Conservation (phyloP, 2,329 filamentous ascomycete genomes). For the Thermomyces lanuginosus region DNA sequence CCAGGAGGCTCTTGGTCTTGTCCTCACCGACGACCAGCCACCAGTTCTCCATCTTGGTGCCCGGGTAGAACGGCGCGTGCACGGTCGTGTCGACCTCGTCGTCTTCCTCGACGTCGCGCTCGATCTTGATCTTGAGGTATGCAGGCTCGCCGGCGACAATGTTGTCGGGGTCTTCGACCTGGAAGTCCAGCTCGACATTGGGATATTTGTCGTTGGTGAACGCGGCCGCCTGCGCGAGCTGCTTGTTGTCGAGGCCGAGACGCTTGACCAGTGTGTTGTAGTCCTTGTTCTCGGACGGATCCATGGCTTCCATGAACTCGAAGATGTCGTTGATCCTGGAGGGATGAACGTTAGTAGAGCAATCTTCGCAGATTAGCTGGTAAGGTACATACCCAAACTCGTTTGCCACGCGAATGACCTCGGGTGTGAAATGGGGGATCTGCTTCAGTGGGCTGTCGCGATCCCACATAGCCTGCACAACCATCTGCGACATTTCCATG, state of each 20-base stretch:
- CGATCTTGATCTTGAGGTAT: conserved; percentile 68
- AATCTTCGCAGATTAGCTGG: conserved; percentile 10
- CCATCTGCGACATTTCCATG: conserved; percentile 99
- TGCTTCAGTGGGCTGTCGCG: conserved; percentile 92
- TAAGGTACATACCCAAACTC: conserved; percentile 49
- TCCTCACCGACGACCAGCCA: conserved; percentile 95
- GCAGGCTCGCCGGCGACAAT: conserved; percentile 67
- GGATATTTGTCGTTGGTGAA: conserved; percentile 97
- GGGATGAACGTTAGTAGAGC: conserved; percentile 7
- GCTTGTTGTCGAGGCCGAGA: conserved; percentile 61
- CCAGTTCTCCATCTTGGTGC: conserved; percentile 91
- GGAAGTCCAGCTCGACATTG: conserved; percentile 79
- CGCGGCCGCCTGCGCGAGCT: conserved; percentile 73
- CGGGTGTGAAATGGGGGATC: conserved; percentile 81
- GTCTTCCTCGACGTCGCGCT: conserved; percentile 56
- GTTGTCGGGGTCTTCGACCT: conserved; percentile 63
- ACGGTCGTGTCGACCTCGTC: conserved; percentile 67
- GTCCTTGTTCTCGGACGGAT: conserved; percentile 76
- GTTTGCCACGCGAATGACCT: conserved; percentile 67
- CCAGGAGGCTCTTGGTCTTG: conserved; percentile 68
- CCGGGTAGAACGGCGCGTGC: conserved; percentile 87
- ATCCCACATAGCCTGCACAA: conserved; percentile 98
- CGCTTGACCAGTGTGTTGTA: conserved; percentile 62
- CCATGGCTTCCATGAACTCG: conserved; percentile 98
- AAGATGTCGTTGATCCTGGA: conserved; percentile 76